Conservation (phyloP, 1,139 yeast genomes). For the Wickerhamomyces sp. region DNA sequence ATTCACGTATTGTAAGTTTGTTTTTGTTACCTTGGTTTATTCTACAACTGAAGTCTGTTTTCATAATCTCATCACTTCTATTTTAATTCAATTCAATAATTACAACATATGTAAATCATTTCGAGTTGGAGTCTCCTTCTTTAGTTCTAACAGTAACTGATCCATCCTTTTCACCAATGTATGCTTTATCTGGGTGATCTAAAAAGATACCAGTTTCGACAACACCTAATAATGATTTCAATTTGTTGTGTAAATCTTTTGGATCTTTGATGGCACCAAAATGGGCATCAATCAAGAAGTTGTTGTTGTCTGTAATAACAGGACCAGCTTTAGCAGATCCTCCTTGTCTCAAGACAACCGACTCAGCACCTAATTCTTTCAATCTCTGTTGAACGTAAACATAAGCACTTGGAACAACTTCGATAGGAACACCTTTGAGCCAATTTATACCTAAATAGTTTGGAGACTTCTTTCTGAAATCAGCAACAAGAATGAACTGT, state of each 20-base stretch:
- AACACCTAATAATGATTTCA: conserved; percentile 84
- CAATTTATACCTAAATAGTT: conserved; percentile 68
- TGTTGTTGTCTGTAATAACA: conserved; percentile 94
- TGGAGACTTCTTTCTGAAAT: conserved; percentile 75
- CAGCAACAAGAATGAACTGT: conserved; percentile 86
- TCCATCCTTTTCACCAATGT: conserved; percentile 84
- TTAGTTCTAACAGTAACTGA: conserved; percentile 37
- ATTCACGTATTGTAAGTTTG: too few species aligned
- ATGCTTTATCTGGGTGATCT: conserved; percentile 65
- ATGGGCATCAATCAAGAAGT: conserved; percentile 89
- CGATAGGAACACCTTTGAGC: conserved; percentile 93
- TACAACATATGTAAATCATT: conserved; percentile 1
- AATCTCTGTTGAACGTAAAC: conserved; percentile 70
- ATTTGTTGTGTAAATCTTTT: conserved; percentile 49
- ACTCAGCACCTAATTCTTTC: conserved; percentile 57
- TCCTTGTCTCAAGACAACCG: conserved; percentile 74
- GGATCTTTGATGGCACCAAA: conserved; percentile 77
- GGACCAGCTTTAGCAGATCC: conserved; percentile 96
- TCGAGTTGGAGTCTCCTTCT: conserved; percentile 17
- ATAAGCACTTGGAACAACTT: conserved; percentile 87
- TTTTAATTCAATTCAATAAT: too few species aligned
- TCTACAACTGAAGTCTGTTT: too few species aligned
- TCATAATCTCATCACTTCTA: too few species aligned
- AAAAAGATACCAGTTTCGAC: conserved; percentile 95
- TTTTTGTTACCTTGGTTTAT: too few species aligned